Conservation (phyloP, 176 grass and related monocot species). For the Alloteropsis semialata region DNA sequence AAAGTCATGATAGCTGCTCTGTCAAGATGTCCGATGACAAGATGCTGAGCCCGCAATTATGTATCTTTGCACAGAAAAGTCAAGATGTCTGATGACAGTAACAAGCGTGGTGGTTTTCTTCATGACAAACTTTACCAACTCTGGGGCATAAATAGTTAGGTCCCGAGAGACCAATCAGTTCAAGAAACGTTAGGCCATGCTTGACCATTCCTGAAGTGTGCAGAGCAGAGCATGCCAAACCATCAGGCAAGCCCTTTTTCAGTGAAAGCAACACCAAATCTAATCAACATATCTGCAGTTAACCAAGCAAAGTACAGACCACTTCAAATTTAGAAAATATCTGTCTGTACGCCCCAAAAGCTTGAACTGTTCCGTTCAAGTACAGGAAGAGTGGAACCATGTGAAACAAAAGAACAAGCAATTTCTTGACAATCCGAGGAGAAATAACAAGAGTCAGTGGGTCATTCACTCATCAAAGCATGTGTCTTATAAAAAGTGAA, state of each 20-base stretch:
- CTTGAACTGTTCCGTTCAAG: neutral
- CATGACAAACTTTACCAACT: neutral
- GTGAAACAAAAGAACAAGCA: neutral
- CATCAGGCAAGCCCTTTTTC: neutral
- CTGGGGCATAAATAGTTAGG: conserved; percentile 13
- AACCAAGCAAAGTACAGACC: conserved; percentile 2
- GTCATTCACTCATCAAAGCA: neutral
- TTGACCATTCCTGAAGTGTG: conserved; percentile 31
- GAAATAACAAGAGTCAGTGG: neutral
- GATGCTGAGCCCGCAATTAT: too few species aligned
- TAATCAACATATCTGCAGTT: conserved; percentile 23
- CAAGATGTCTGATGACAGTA: neutral
- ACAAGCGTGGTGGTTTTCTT: neutral
- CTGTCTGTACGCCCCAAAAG: neutral
- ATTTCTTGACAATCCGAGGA: neutral
- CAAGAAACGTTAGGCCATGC: conserved; percentile 8
- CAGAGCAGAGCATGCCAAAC: conserved; percentile 24
- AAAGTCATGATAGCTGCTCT: too few species aligned
- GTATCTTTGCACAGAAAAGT: too few species aligned
- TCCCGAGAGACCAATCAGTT: conserved; percentile 29
- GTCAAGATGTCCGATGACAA: too few species aligned
- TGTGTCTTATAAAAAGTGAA: neutral
- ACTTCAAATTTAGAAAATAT: conserved; percentile 25
- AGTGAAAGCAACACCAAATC: conserved; percentile 38
- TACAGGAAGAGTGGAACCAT: neutral